phyloP scores from a whole-genome alignment of 1,139 yeast genomes.

The Blastobotrys capitulatus region DNA sequence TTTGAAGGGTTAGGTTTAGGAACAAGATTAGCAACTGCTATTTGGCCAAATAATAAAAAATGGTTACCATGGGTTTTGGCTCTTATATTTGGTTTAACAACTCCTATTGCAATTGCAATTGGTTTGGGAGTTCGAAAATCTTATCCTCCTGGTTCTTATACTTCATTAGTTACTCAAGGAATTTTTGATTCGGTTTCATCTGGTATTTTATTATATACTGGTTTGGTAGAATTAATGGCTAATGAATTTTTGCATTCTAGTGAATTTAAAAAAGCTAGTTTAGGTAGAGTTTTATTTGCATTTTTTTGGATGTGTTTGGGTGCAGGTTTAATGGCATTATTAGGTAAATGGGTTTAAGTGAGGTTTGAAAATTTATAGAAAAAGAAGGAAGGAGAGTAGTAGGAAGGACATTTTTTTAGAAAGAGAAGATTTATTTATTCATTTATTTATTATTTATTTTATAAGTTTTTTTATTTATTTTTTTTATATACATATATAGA shows the following conservation, averaged over 20 bases:
- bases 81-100: constrained; percentile 58
- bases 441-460: neutral
- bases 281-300: constrained; percentile 36
- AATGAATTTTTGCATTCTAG: constrained; percentile 66
- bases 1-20: constrained; percentile 94
- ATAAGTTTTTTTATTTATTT: neutral
- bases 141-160: constrained; percentile 53
- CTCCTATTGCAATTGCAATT: constrained; percentile 80
- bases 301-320: constrained; percentile 50
- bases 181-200: constrained; percentile 78
- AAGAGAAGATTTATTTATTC: neutral
- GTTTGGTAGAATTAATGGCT: constrained; percentile 82
- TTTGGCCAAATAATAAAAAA: constrained; percentile 51
- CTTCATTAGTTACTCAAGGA: constrained; percentile 68
- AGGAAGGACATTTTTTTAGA: too few species aligned
- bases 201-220: constrained; percentile 81
- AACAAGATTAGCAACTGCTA: constrained; percentile 68
- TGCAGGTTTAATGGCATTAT: constrained; percentile 76
- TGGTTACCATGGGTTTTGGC: constrained; percentile 58
- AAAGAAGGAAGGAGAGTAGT: too few species aligned
- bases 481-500: too few species aligned
- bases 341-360: constrained; percentile 85
- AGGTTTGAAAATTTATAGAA: neutral
- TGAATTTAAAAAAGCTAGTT: constrained; percentile 26
- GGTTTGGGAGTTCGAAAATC: constrained; percentile 76